Base-by-base conservation (phyloP, 805 yeast genomes). In the Starmerella kuoi region DNA sequence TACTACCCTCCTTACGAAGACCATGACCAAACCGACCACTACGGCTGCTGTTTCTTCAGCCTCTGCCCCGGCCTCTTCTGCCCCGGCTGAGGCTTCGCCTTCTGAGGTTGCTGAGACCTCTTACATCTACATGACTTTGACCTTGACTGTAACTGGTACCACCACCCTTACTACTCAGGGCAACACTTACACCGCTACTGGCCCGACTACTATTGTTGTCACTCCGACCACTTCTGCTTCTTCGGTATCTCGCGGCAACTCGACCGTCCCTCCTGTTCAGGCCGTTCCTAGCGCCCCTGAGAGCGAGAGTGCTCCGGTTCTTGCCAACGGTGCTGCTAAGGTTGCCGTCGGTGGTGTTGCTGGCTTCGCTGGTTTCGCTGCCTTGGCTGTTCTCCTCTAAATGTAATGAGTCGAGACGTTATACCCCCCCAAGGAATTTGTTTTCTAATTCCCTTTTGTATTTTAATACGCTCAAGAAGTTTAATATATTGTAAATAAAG, bases 221-320 rank as follows among this genome's bases (percentile, higher is more conserved):
- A 80, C 93, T 57, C n/a, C n/a, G 79, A 83, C 71, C 75, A 81
- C 65, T 86, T 86, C 61, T 81, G 93, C 70, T 79, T 87, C 60
- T n/a, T n/a, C n/a, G n/a, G 59, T 76, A 57, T 69, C 75, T 49
- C 37, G 51, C 45, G 45, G 60, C 45, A 51, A 52, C 44, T 47
- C 57, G 35, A 37, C 39, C 34, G 40, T 27, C 38, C 34, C 49
- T 34, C 15, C 45, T 14, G 19, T 42, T 31, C 15, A 32, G 21
- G 20, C 36, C 19, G 18, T 18, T 17, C 11, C 28, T 15, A 38
- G 42, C 33, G n/a, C n/a, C n/a, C n/a, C 15, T 34, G 14, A 15
- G n/a, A 14, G 34, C 34, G 8, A 14, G 19, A 5, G 21, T 23
- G 28, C 31, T 15, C 46, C 47, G 8, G 43, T 32, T 14, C 34